Evolutionary conservation across 805 yeast species (phyloP), one percentile per base, ranked within the genome.

Genomic region (Suhomyces canberraensis): DNA sequence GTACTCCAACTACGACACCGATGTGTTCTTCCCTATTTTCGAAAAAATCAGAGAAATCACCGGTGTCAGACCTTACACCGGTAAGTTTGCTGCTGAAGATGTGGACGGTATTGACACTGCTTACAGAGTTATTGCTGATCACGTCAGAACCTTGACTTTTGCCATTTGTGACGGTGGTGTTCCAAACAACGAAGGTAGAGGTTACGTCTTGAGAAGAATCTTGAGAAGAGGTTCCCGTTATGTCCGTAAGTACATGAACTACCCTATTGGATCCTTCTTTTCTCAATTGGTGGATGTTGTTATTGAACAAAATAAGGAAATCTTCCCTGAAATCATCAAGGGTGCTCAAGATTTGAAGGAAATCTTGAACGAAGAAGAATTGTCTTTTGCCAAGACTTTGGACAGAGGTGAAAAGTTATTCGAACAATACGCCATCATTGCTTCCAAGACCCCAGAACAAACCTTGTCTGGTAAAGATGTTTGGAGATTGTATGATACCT

Each of bases 91-190:
- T 47, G 81, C 75, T 29, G 98, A 89, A 42, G 98, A 91, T 54
- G 73, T 60, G 21, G 98, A 93, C 57, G 98, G 97, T 60, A 78
- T 93, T 47, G 99, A 93, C 60, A 93, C 97, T 29, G 98, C 98
- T 36, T 93, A 93, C 72, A 80, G 99, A 64, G 98, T 93, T 29
- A 77, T 93, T 50, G 98, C 98, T 38, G 99, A 93, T 67, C 99
- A 93, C 61, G 97, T 93, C 25, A 83, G 99, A 67, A 93, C 99
- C 17, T 75, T 93, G 60, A 87, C 96, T 2, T 87, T 93, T 64
- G 97, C 99, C 33, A 75, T 93, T 42, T 86, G 95, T 26, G 99
- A 93, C 63, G 99, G 99, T 56, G 99, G 98, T 57, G 97, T 93
- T 40, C 99, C 99, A 58, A 93, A 93, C 69, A 93, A 90, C 57